Conservation (phyloP, 163 green algal species). For the Chloroidium sp. region DNA sequence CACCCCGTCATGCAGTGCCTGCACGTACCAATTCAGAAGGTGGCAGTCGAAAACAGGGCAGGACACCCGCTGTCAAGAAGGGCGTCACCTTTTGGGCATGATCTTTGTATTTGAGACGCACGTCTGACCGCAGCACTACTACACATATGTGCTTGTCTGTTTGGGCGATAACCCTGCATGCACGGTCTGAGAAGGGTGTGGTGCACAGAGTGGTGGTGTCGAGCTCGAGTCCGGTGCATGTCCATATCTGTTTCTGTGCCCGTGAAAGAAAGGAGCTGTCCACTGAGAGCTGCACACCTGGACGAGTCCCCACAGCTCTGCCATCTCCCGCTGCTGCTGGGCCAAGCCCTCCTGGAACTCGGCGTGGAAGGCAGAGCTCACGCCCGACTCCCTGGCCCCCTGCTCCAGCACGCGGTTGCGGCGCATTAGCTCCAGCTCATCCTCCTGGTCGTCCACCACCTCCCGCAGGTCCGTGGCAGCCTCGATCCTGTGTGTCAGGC, state of each 20-base stretch:
- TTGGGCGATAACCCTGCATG: too few relatives aligned
- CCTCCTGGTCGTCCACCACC: constrained; percentile 3
- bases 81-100: too few relatives aligned
- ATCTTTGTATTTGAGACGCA: too few relatives aligned
- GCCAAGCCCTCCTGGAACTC: neutral
- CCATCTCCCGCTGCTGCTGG: neutral
- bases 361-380: neutral
- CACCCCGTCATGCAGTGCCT: neutral
- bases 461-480: constrained; percentile 4
- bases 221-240: too few relatives aligned
- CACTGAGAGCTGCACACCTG: neutral
- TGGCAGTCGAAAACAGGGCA: too few relatives aligned
- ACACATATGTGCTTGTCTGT: too few relatives aligned
- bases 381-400: neutral
- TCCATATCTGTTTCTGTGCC: neutral
- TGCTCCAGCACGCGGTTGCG: neutral
- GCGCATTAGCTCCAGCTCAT: neutral
- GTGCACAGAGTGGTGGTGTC: too few relatives aligned
- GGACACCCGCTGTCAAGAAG: too few relatives aligned
- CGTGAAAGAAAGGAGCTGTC: neutral
- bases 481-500: neutral
- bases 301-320: neutral
- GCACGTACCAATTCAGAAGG: too few relatives aligned
- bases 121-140: too few relatives aligned
- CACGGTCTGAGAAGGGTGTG: too few relatives aligned